These are phyloP conservation scores for Sequoia sempervirens DNA, from an alignment of 75 land plant species.

Conservation along the genomic window DNA sequence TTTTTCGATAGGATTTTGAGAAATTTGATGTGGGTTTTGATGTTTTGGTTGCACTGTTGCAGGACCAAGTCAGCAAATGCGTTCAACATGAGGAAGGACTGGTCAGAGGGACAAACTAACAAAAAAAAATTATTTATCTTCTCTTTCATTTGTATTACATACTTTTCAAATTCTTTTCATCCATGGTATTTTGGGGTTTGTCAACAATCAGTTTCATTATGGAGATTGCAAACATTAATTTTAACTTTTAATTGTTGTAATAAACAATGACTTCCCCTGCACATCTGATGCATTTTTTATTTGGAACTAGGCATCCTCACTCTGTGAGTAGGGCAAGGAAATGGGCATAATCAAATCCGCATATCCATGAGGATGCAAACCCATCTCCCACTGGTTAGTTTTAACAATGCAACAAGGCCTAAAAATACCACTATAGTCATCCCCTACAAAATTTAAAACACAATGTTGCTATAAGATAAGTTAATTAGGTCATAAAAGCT, in stretches of 20 bases:
- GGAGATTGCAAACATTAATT: no score
- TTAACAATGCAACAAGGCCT: slow-evolving; percentile 67
- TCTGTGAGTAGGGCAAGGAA: slow-evolving; percentile 14
- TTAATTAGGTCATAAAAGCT: not conserved
- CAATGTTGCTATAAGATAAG: not conserved
- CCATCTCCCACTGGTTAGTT: slow-evolving; percentile 61
- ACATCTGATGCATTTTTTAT: slow-evolving; percentile 9
- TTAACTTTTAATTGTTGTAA: not conserved
- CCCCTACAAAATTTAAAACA: slow-evolving; percentile 42
- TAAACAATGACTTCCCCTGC: not conserved
- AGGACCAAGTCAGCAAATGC: no score
- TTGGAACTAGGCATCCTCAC: slow-evolving; percentile 27
- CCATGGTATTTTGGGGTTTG: no score
- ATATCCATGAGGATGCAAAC: not conserved
- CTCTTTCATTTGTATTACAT: no score
- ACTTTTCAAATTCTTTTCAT: no score
- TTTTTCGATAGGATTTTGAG: no score
- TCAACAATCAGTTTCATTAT: no score
- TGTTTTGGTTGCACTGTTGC: no score
- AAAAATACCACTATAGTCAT: slow-evolving; percentile 85
- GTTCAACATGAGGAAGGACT: no score
- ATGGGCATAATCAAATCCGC: slow-evolving; percentile 30
- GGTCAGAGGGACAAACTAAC: no score
- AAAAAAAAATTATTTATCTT: no score
- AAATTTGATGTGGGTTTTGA: no score